Conservation (phyloP, 306 rosid genomes). For the Vicia sativa region DNA sequence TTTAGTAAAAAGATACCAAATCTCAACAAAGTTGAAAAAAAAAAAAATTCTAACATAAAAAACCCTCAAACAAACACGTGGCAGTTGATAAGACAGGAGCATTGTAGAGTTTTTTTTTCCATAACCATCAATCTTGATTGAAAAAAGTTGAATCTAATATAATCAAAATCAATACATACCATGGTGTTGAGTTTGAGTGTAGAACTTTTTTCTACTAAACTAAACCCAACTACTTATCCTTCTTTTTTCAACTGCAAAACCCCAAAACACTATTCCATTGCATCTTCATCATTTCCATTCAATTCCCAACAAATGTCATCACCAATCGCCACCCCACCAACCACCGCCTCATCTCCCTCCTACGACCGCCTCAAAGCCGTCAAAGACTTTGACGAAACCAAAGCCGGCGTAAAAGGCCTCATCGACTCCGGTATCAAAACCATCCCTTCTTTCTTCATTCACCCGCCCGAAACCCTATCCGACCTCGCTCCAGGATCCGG, state of each 20-base stretch:
- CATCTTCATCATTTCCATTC: neutral
- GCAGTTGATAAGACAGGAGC: too few relatives aligned
- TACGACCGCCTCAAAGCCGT: conserved; percentile 55
- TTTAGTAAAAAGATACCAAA: too few relatives aligned
- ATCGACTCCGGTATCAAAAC: conserved; percentile 57
- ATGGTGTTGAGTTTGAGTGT: neutral
- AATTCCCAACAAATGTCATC: conserved; percentile 22
- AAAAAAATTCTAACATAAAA: too few relatives aligned
- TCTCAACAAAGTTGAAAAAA: too few relatives aligned
- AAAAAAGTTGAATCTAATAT: too few relatives aligned
- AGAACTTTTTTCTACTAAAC: neutral
- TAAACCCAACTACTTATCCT: neutral
- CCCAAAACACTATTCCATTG: neutral
- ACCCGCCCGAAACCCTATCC: conserved; percentile 53
- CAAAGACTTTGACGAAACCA: conserved; percentile 59
- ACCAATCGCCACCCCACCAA: neutral
- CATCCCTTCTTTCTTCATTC: conserved; percentile 58
- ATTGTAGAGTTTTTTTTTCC: too few relatives aligned
- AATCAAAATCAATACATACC: neutral
- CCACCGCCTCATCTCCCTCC: conserved; percentile 14
- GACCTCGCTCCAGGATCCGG: conserved; percentile 38
- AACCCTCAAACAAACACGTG: too few relatives aligned
- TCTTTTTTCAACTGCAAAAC: neutral
- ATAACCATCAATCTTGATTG: too few relatives aligned
- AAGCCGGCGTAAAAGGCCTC: conserved; percentile 74